These are phyloP conservation scores for Pichia sorboxylosa DNA, from an alignment of 1,139 yeast genomes.

Conservation along the genomic window DNA sequence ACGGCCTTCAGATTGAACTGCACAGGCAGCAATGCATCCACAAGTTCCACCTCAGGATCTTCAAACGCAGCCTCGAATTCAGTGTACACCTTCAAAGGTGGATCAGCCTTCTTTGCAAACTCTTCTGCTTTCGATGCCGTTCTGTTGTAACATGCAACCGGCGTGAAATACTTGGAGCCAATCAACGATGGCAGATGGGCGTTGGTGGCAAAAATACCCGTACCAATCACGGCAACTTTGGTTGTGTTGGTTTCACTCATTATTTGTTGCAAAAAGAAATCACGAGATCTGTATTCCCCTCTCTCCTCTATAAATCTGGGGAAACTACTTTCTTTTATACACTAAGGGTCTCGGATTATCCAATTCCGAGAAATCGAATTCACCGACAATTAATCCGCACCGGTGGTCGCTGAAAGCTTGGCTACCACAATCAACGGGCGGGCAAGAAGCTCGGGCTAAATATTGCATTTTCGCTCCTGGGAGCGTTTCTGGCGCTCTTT, in stretches of 20 bases:
- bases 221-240: slow-evolving; percentile 72
- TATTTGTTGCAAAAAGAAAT: too few species aligned
- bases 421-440: too few species aligned
- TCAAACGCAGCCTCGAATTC: slow-evolving; percentile 51
- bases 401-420: too few species aligned
- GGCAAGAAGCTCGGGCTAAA: too few species aligned
- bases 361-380: too few species aligned
- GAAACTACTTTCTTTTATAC: too few species aligned
- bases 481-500: too few species aligned
- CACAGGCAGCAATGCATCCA: slow-evolving; percentile 82
- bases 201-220: slow-evolving; percentile 85
- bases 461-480: too few species aligned
- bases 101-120: slow-evolving; percentile 57
- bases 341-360: too few species aligned
- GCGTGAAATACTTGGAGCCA: slow-evolving; percentile 32
- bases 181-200: slow-evolving; percentile 68
- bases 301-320: too few species aligned
- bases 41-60: slow-evolving; percentile 54
- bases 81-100: slow-evolving; percentile 47
- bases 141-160: slow-evolving; percentile 66
- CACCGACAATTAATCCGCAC: too few species aligned
- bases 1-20: slow-evolving; percentile 63
- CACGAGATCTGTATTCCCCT: too few species aligned
- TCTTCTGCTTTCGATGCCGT: slow-evolving; percentile 69
- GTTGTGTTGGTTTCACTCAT: slow-evolving; percentile 17